Base-by-base conservation (phyloP, 768 basidiomycete genomes). In the Kwoniella mangroviensis region DNA sequence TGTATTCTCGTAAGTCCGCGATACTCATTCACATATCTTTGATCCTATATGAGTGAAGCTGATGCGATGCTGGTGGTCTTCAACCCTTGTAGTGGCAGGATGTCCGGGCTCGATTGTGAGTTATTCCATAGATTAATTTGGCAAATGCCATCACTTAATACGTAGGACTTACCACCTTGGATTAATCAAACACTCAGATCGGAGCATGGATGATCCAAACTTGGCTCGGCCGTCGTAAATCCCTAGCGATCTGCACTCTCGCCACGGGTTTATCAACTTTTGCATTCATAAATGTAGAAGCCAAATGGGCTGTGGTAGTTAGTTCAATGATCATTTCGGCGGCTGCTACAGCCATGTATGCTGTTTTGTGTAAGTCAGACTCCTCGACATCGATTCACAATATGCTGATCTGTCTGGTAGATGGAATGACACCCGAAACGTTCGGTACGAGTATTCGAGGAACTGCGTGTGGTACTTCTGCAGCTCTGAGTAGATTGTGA, bases 311-410 rank as follows among this genome's bases (percentile, higher is more conserved):
- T 2, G 78, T 81, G 24, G 73, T 79, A 21, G 66, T 76, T 45
- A 77, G 78, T 57, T 79, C 80, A 1, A 81, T 80, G 78, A 28
- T 80, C 5, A 78, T 83, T 49, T 73, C 76, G 12, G 65, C 69
- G n/a, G 79, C 82, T 26, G 82, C 79, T 5, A 81, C 80, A 12
- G 81, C 81, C 1, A 83, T 83, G 82, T 83, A 83, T 67, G 82
- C 82, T 24, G 80, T 83, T 4, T 65, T 83, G 10, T 83, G 82
- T 81, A 53, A 74, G 82, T 79, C 4, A 2, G 52, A 26, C 12
- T 28, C 49, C 17, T 13, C 22, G 22, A n/a, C 58, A 53, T 11
- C 9, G 22, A 34, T 24, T 64, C 52, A 19, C 4, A 52, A 13
- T 12, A 41, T 42, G 53, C 60, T 60, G 34, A 54, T 21, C n/a